Conservation (phyloP, 139 green algal genomes). For the Micromonas commoda region DNA sequence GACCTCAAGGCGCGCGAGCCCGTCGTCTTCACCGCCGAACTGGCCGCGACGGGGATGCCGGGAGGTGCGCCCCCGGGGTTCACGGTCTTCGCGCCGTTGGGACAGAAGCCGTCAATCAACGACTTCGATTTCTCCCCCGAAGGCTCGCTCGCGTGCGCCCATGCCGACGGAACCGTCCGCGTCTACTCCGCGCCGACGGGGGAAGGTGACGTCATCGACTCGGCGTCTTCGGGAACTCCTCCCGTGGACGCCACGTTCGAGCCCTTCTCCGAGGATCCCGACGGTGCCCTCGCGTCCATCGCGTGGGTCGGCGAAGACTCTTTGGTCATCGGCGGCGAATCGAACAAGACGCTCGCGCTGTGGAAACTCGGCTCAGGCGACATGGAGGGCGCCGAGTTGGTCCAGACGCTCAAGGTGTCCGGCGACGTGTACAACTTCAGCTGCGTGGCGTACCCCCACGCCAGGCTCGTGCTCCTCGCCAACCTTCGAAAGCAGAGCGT, state of each 20-base stretch:
- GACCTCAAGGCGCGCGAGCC: no score
- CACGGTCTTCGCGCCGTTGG: no score
- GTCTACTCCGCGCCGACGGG: no score
- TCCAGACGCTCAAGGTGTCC: neutral
- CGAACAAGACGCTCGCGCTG: neutral
- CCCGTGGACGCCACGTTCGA: neutral
- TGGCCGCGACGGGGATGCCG: no score
- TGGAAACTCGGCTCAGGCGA: neutral
- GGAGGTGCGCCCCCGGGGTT: no score
- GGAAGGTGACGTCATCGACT: no score
- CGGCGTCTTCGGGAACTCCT: no score
- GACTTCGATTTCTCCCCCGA: no score
- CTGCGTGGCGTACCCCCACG: neutral
- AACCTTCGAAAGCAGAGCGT: constrained; percentile 54
- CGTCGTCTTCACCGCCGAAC: no score
- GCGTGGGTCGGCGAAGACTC: neutral
- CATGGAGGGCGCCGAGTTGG: neutral
- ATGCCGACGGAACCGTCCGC: no score
- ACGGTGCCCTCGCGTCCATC: neutral
- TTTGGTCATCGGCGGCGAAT: neutral
- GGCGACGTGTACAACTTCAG: neutral
- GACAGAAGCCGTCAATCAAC: no score
- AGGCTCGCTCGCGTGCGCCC: no score
- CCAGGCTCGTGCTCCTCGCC: constrained; percentile 44
- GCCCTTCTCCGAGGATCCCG: neutral